These are phyloP conservation scores for Skeletonema menzelii DNA, from an alignment of 108 stramenopile species.

Conservation along the genomic window DNA sequence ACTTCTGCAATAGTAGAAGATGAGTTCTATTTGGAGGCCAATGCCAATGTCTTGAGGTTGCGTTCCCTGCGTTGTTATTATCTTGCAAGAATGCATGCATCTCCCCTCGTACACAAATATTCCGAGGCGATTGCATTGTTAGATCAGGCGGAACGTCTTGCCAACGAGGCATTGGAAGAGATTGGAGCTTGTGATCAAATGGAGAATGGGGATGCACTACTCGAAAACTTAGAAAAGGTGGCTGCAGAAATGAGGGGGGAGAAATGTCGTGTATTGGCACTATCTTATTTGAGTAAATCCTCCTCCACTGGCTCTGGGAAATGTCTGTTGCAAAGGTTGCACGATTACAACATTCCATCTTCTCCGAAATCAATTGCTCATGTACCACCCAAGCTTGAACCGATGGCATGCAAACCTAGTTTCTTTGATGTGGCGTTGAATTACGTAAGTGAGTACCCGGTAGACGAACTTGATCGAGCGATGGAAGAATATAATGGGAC, in stretches of 20 bases:
- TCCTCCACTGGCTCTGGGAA: conserved; percentile 32
- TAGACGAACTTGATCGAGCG: conserved; percentile 54
- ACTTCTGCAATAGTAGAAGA: conserved; percentile 53
- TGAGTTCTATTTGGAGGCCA: conserved; percentile 72
- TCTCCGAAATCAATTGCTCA: conserved; percentile 29
- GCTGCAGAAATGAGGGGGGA: conserved; percentile 39
- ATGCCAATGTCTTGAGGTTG: conserved; percentile 74
- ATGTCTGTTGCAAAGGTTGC: conserved; percentile 57
- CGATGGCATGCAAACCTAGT: conserved; percentile 66
- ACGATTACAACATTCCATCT: conserved; percentile 64
- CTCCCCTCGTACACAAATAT: conserved; percentile 40
- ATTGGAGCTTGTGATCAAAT: conserved; percentile 82
- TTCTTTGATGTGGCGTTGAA: conserved; percentile 82
- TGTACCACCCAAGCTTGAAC: conserved; percentile 40
- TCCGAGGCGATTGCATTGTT: conserved; percentile 58
- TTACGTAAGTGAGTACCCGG: conserved; percentile 53
- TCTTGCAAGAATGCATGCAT: conserved; percentile 53
- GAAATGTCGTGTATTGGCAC: conserved; percentile 40
- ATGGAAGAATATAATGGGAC: conserved; percentile 39
- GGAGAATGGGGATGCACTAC: conserved; percentile 53
- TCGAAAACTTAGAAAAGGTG: conserved; percentile 57
- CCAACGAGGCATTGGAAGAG: conserved; percentile 72
- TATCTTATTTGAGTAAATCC: conserved; percentile 27
- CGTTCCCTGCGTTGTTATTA: conserved; percentile 71
- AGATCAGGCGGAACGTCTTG: conserved; percentile 56